These are phyloP conservation scores for Leccinellum albellum DNA, from an alignment of 768 basidiomycete species.

Conservation along the genomic window DNA sequence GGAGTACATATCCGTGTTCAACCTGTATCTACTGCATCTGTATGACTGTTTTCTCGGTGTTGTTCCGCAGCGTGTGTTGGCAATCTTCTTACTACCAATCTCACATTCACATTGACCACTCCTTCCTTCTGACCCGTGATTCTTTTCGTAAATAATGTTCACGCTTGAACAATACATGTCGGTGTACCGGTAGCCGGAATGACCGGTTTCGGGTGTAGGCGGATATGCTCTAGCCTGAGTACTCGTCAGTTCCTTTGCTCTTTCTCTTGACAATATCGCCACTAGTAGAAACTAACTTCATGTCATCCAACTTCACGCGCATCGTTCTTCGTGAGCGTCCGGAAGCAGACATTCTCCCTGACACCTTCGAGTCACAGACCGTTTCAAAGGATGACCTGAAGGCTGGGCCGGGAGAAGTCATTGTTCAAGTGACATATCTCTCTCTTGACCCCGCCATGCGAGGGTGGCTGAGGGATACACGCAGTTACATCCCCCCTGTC, in stretches of 20 bases:
- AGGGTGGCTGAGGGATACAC: conserved; percentile 67
- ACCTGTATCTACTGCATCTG: conserved; percentile 16
- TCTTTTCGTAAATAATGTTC: neutral
- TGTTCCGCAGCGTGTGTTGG: neutral
- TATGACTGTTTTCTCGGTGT: conserved; percentile 7
- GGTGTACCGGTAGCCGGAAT: neutral
- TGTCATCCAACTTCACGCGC: conserved; percentile 46
- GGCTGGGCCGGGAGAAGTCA: conserved; percentile 49
- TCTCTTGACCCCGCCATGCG: conserved; percentile 90
- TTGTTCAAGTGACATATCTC: conserved; percentile 78
- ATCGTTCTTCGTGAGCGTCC: conserved; percentile 81
- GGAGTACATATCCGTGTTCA: conserved; percentile 10
- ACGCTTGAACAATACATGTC: neutral
- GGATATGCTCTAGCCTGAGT: no score
- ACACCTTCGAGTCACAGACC: conserved; percentile 67
- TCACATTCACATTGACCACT: neutral
- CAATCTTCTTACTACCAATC: neutral
- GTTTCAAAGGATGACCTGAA: conserved; percentile 49
- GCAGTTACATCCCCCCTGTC: conserved; percentile 71
- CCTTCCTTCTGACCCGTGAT: neutral
- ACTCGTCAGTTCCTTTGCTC: neutral
- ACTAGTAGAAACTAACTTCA: neutral
- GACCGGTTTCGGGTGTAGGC: neutral
- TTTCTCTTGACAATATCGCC: neutral
- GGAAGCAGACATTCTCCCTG: conserved; percentile 57